Evolutionary conservation across 371 early-diverging fungal genomes (phyloP), one percentile per base, ranked within the genome.

Genomic region (Lichtheimia corymbifera): DNA sequence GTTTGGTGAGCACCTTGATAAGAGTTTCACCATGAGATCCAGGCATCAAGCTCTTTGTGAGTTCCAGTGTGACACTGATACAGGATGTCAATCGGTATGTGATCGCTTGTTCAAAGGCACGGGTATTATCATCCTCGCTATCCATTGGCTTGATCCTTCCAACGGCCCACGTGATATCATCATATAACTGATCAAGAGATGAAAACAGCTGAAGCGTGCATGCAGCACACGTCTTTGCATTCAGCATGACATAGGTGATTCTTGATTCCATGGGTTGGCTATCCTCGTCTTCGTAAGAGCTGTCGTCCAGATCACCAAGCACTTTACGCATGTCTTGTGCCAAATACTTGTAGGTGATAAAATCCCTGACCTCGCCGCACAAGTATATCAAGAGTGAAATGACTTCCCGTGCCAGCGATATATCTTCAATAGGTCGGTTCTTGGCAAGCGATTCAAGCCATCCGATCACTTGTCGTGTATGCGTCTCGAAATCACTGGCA

Each of bases 161-260:
- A 20, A 81, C 64, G 28, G 72, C 64, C 83, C 83, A 81, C 1
- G 68, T 72, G 42, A 83, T 55, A 49, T 80, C 79, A 57, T 80
- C 82, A 50, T 63, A 66, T 1, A 69, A 67, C 1, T 72, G 58
- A 25, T 81, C 80, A 18, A 76, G 47, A 27, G 77, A 78, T 5
- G 67, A 57, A 18, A 83, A 64, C n/a, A 79, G 24, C 17, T 65
- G 68, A 2, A 58, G 47, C 0, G 69, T 68, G 15, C 76, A 60
- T 0, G 54, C 57, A 13, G 49, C 22, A 22, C 55, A 65, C 0
- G 82, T 81, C 53, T 72, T 74, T 12, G n/a, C 25, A 50, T 78
- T 83, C 27, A 81, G 62, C 24, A 81, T 68, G 22, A 59, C 55
- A 57, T 71, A 78, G 0, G 58, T 61, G 2, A 68, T 20, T 2